These are phyloP conservation scores for Onygenales sp. DNA, from an alignment of 2,329 filamentous ascomycete genomes.

Conservation along the genomic window DNA sequence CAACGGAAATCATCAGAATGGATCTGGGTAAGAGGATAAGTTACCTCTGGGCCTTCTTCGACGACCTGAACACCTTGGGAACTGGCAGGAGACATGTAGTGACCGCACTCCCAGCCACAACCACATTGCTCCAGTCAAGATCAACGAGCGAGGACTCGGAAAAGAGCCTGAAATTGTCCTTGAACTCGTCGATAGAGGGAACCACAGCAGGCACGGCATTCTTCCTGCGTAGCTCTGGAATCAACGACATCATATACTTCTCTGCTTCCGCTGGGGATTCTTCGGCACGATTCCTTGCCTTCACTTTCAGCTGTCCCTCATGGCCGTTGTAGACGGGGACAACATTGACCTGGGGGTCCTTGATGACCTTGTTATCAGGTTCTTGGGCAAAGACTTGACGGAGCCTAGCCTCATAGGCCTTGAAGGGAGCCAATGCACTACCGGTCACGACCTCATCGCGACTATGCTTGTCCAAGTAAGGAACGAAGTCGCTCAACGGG, in stretches of 20 bases:
- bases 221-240: conserved; percentile 44
- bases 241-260: conserved; percentile 18
- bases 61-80: conserved; percentile 46
- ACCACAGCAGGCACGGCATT: conserved; percentile 61
- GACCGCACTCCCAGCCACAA: conserved; percentile 72
- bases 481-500: conserved; percentile 10
- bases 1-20: background rate
- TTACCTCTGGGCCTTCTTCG: conserved; percentile 9
- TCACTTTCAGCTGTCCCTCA: conserved; percentile 10
- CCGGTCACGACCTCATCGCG: conserved; percentile 11
- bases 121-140: conserved; percentile 72
- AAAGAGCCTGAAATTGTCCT: conserved; percentile 71
- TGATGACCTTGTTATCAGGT: conserved; percentile 14
- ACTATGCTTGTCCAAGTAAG: conserved; percentile 8
- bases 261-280: conserved; percentile 17
- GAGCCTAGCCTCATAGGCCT: conserved; percentile 20
- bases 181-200: conserved; percentile 57
- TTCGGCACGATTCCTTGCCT: conserved; percentile 15
- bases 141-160: conserved; percentile 68
- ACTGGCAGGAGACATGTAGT: conserved; percentile 69
- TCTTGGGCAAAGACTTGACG: conserved; percentile 24
- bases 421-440: conserved; percentile 17
- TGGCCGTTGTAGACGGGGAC: conserved; percentile 19
- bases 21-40: background rate
- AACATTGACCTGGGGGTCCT: conserved; percentile 17